Conservation (phyloP, 2,329 filamentous ascomycete species). For the Fusarium denticulatum region DNA sequence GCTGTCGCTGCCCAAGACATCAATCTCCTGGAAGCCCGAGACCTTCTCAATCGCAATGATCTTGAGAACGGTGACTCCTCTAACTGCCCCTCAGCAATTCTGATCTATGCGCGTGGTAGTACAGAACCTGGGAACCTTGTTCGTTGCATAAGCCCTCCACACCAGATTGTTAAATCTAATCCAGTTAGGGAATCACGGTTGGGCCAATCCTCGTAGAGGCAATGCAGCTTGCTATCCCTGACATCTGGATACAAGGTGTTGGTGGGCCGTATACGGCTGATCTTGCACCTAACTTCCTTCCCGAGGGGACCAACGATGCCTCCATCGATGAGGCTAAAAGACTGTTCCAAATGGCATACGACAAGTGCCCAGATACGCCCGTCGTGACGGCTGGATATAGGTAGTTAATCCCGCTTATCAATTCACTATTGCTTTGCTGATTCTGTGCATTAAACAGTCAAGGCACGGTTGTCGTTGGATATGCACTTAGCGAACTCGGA, state of each 20-base stretch:
- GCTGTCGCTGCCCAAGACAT: not conserved
- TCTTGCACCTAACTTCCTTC: not conserved
- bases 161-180: not conserved
- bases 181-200: not conserved
- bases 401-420: fast-evolving
- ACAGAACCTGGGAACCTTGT: not conserved
- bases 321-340: not conserved
- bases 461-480: not conserved
- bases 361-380: not conserved
- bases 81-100: not conserved
- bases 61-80: not conserved
- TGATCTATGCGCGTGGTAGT: constrained; percentile 1
- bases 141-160: not conserved
- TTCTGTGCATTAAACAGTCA: not conserved
- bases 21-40: not conserved
- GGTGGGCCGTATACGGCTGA: not conserved
- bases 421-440: not conserved
- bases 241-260: constrained; percentile 9
- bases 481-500: not conserved
- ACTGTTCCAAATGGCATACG: not conserved
- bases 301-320: not conserved
- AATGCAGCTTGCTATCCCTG: not conserved
- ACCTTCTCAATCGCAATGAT: not conserved
- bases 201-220: not conserved
- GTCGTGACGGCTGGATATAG: constrained; percentile 7